Evolutionary conservation across 495 filamentous ascomycete genomes (phyloP).

Genomic region (Annulohypoxylon nitens): DNA sequence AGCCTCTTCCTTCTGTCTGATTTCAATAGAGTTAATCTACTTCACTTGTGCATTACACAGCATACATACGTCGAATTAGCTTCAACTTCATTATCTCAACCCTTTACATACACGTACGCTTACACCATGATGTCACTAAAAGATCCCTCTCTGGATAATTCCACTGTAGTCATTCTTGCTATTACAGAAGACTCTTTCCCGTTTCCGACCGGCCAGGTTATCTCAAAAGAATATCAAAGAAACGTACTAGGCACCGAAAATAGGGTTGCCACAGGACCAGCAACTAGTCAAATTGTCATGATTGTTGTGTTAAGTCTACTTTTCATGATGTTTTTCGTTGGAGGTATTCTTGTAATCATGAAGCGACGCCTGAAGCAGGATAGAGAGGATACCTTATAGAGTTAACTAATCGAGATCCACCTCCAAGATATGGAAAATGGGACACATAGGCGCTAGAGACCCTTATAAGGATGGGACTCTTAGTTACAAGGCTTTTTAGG

Average conservation of each 20-base stretch:
- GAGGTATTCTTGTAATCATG: background rate
- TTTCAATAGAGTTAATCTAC: background rate
- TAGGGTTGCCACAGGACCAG: background rate
- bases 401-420: background rate
- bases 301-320: constrained; percentile 22
- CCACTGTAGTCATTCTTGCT: background rate
- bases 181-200: background rate
- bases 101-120: background rate
- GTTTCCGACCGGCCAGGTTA: background rate
- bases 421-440: constrained; percentile 16
- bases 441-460: background rate
- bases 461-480: no score
- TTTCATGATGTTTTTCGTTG: background rate
- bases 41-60: background rate
- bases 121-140: background rate
- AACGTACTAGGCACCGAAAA: background rate
- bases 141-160: background rate
- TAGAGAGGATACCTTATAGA: background rate
- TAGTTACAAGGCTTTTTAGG: no score
- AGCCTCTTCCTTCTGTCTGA: no score
- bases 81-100: background rate
- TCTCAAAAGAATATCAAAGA: background rate
- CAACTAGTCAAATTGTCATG: constrained; percentile 21
- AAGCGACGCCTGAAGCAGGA: background rate
- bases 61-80: background rate